Percentiles rank a stretch among this genome's conserved stretches.
phyloP scores from a whole-genome alignment of 768 basidiomycete genomes.

The Suillus occidentalis region DNA sequence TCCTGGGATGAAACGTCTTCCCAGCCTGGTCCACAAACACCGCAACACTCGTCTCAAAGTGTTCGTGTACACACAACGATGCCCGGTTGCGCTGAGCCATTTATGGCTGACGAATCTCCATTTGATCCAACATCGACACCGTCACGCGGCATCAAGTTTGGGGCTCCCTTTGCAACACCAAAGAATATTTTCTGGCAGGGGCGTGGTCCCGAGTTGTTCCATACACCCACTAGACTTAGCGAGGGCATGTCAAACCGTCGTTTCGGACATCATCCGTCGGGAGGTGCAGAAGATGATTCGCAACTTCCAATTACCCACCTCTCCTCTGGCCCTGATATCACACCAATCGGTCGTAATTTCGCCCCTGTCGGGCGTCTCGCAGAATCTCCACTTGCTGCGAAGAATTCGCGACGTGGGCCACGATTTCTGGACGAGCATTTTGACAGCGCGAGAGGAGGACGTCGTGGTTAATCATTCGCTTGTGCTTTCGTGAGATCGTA shows the following conservation, averaged over 20 bases:
- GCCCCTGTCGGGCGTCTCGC: constrained; percentile 20
- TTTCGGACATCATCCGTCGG: constrained; percentile 15
- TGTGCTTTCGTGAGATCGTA: constrained; percentile 3
- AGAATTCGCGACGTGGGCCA: constrained; percentile 23
- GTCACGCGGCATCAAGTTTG: constrained; percentile 72
- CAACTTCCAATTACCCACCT: constrained; percentile 19
- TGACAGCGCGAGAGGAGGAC: constrained; percentile 10
- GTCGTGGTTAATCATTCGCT: background rate
- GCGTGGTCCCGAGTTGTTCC: constrained; percentile 45
- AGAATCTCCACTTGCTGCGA: constrained; percentile 31
- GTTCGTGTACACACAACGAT: constrained; percentile 40
- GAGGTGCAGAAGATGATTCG: constrained; percentile 24
- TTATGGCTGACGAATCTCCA: constrained; percentile 48
- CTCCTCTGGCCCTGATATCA: constrained; percentile 40
- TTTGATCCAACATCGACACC: constrained; percentile 83
- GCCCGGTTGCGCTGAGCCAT: constrained; percentile 38
- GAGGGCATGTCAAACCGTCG: constrained; percentile 21
- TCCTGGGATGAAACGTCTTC: constrained; percentile 52
- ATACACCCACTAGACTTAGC: constrained; percentile 49
- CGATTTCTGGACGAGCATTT: constrained; percentile 2
- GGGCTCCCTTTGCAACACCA: constrained; percentile 59
- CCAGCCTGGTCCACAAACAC: constrained; percentile 55
- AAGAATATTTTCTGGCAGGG: constrained; percentile 51
- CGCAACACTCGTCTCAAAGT: constrained; percentile 40
- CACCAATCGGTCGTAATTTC: constrained; percentile 48